Percentiles rank a stretch among this genome's conserved stretches.
Conservation (phyloP, 306 rosid species). For the Vachellia collinsii region DNA sequence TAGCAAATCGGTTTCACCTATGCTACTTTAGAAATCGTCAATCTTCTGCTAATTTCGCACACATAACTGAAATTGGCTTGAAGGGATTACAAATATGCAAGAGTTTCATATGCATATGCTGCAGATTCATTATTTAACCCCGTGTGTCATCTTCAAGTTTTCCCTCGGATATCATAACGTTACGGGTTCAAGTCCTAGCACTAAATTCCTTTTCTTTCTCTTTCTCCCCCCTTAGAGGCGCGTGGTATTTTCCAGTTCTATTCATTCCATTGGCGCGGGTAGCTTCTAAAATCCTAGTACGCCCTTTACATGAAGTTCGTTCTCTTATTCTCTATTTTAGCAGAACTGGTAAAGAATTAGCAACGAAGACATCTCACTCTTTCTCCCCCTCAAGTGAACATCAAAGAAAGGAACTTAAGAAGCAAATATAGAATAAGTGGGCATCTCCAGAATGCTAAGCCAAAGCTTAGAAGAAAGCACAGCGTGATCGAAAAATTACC, state of each 20-base stretch:
- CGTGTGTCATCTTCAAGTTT: not conserved
- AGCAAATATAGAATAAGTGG: not conserved
- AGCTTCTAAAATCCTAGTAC: not conserved
- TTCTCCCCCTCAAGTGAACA: not conserved
- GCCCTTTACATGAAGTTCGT: not conserved
- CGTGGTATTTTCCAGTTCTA: not conserved
- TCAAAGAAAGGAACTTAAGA: not conserved
- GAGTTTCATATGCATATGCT: not conserved
- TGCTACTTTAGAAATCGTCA: not conserved
- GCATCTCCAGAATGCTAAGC: not conserved
- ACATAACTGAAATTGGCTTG: not conserved
- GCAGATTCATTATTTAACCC: not conserved
- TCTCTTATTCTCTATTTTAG: not conserved
- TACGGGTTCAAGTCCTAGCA: not conserved
- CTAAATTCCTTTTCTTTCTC: not conserved
- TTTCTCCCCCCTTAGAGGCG: not conserved
- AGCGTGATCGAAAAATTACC: slow-evolving; percentile 38
- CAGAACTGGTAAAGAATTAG: not conserved
- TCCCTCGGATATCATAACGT: not conserved
- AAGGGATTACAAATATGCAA: not conserved
- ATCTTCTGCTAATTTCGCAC: not conserved
- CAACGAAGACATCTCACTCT: not conserved
- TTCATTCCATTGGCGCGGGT: not conserved
- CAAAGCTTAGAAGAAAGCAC: not conserved
- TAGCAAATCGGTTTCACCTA: slow-evolving; percentile 3